Percentiles rank a stretch among this genome's conserved stretches.
Evolutionary conservation across 352 stramenopile genomes (phyloP).

Genomic region (Phytophthora hibernalis): DNA sequence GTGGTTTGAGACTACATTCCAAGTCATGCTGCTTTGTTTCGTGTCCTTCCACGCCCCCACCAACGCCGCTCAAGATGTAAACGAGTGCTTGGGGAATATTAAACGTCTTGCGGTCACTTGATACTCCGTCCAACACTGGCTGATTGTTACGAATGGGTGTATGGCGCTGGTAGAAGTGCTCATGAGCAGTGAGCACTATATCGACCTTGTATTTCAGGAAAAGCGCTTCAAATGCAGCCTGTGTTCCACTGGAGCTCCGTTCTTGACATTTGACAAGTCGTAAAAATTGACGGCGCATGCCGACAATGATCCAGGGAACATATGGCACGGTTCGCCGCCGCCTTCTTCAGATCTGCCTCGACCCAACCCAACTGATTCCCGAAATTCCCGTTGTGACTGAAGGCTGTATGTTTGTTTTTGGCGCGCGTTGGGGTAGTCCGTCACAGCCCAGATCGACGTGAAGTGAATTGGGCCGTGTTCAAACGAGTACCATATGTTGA

Average conservation of each 20-base stretch:
- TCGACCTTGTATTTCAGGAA: conserved; percentile 59
- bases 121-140: conserved; percentile 34
- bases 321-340: conserved; percentile 50
- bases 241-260: conserved; percentile 43
- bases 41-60: conserved; percentile 36
- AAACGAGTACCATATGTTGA: conserved; percentile 92
- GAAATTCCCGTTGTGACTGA: conserved; percentile 49
- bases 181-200: conserved; percentile 44
- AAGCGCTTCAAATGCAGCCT: conserved; percentile 51
- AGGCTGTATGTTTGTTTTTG: conserved; percentile 46
- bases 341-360: conserved; percentile 55
- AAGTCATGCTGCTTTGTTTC: conserved; percentile 32
- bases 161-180: conserved; percentile 50
- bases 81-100: conserved; percentile 42
- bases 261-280: conserved; percentile 13
- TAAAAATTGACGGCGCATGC: conserved; percentile 60
- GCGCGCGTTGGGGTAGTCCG: conserved; percentile 54
- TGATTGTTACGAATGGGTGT: conserved; percentile 32
- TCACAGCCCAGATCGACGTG: conserved; percentile 82
- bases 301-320: conserved; percentile 61
- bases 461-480: conserved; percentile 84
- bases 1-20: conserved; percentile 41
- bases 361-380: conserved; percentile 62
- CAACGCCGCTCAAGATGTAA: conserved; percentile 47
- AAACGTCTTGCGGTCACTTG: conserved; percentile 38